A percentile compares a stretch with the other conserved stretches of the same genome.
Evolutionary conservation across 768 basidiomycete genomes (phyloP).

Genomic region (Russula olivacea): DNA sequence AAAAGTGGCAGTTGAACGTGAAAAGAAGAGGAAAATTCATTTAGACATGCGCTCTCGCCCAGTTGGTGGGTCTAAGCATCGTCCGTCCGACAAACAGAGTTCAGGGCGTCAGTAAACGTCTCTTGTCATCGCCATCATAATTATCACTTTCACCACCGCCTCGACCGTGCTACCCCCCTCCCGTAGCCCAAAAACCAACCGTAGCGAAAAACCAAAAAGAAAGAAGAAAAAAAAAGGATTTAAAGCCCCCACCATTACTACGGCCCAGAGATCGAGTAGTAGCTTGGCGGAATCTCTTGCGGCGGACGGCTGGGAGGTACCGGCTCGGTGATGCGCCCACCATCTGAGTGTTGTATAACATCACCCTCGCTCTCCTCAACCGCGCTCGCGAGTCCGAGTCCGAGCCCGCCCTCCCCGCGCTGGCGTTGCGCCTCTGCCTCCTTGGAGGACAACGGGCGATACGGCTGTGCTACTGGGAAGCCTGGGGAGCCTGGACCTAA

Average conservation of each 20-base stretch:
- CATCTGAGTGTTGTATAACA: conserved; percentile 32
- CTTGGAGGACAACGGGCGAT: conserved; percentile 25
- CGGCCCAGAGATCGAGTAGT: conserved; percentile 1
- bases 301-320: conserved; percentile 14
- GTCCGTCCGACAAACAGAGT: not conserved
- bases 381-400: conserved; percentile 28
- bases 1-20: not conserved
- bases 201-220: not conserved
- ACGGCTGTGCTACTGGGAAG: conserved; percentile 14
- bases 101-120: not conserved
- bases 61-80: not conserved
- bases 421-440: conserved; percentile 30
- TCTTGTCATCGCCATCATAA: not conserved
- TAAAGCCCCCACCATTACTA: not conserved
- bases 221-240: not conserved
- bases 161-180: not conserved
- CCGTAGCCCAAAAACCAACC: not conserved
- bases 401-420: conserved; percentile 23
- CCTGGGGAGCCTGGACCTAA: not conserved
- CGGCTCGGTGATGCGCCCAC: conserved; percentile 21
- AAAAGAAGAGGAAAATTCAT: not conserved
- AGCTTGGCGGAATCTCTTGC: conserved; percentile 26
- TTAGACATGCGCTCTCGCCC: not conserved
- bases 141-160: not conserved
- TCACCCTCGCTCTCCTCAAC: conserved; percentile 12